Percentiles rank a stretch among this genome's conserved stretches.
Evolutionary conservation across 345 rosid genomes (phyloP).

Genomic region (Capsella bursapastoris): DNA sequence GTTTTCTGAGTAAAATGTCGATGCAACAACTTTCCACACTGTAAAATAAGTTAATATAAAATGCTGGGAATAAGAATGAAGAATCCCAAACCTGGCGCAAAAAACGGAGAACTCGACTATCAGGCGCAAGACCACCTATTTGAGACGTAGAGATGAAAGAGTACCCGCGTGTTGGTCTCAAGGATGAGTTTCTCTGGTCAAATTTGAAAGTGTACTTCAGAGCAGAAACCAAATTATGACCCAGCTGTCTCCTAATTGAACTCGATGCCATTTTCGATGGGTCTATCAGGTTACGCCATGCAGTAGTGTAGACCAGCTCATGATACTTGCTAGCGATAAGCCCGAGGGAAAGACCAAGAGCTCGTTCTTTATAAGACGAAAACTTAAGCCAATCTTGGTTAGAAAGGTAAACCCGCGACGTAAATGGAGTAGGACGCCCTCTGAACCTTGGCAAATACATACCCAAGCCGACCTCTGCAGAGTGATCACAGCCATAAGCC

Average conservation of each 20-base stretch:
- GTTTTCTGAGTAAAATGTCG: background rate
- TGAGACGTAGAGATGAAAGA: constrained; percentile 80
- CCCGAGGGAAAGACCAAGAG: constrained; percentile 82
- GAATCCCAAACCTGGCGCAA: constrained; percentile 73
- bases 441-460: constrained; percentile 82
- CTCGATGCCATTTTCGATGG: constrained; percentile 75
- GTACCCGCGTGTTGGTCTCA: constrained; percentile 85
- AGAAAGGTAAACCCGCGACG: constrained; percentile 65
- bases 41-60: background rate
- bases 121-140: constrained; percentile 88
- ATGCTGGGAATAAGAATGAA: constrained; percentile 7
- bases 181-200: constrained; percentile 75
- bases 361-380: constrained; percentile 81
- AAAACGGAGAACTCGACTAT: constrained; percentile 71
- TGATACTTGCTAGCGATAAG: constrained; percentile 65
- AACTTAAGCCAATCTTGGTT: constrained; percentile 88
- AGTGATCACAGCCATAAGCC: constrained; percentile 75
- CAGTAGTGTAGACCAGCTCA: constrained; percentile 72
- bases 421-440: constrained; percentile 65
- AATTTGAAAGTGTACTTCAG: constrained; percentile 74
- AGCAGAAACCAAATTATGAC: constrained; percentile 78
- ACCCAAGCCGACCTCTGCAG: constrained; percentile 83
- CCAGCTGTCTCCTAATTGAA: constrained; percentile 84
- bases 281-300: constrained; percentile 82
- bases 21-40: constrained; percentile 2